A percentile compares a stretch with the other conserved stretches of the same genome.
Evolutionary conservation across 179 eudicot genomes (phyloP).

Genomic region (Corrigiola litoralis): DNA sequence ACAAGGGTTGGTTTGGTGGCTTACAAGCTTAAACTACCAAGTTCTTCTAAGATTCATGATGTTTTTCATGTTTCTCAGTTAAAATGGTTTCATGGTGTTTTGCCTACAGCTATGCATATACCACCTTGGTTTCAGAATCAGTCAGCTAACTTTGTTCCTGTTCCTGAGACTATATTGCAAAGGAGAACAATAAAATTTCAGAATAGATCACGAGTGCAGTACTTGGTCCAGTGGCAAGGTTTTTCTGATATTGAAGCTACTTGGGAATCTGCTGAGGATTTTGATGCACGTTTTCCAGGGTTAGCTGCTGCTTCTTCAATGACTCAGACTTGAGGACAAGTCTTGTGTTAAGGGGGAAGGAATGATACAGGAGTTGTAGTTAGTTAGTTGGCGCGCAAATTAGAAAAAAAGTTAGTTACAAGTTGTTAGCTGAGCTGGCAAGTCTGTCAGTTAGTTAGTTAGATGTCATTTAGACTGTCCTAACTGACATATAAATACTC

Average conservation of each 20-base stretch:
- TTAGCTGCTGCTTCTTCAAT: no score
- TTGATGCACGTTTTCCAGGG: neutral
- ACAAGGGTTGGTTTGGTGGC: no score
- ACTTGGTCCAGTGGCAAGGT: neutral
- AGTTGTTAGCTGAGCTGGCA: no score
- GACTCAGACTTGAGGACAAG: conserved; percentile 1
- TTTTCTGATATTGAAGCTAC: neutral
- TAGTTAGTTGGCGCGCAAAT: no score
- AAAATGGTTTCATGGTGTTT: neutral
- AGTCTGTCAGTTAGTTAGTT: no score
- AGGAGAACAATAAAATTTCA: neutral
- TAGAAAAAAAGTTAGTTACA: no score
- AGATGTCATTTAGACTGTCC: no score
- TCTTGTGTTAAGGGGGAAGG: neutral
- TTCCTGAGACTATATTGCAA: no score
- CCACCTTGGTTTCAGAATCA: neutral
- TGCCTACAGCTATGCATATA: neutral
- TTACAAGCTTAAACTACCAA: neutral
- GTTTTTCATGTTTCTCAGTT: neutral
- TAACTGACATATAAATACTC: no score
- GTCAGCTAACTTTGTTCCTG: no score
- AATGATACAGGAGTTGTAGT: neutral
- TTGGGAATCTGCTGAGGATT: neutral
- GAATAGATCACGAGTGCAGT: neutral
- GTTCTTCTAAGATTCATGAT: neutral